Conservation (phyloP, 164 flowering plant genomes). For the Nymphaea colorata region DNA sequence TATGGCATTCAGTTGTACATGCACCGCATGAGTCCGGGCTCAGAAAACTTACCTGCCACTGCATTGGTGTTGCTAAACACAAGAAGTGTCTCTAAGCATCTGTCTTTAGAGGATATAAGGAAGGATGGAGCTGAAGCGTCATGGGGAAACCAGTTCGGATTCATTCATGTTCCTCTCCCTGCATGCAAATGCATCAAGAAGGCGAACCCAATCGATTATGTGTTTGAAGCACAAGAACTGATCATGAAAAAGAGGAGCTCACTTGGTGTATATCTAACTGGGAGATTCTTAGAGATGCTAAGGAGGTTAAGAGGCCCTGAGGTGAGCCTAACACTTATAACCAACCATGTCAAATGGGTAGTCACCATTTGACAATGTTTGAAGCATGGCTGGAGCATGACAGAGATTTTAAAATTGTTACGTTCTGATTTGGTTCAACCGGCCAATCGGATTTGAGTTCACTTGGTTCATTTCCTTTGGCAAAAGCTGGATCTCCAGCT, state of each 20-base stretch:
- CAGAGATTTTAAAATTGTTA: no score
- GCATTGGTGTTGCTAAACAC: constrained; percentile 54
- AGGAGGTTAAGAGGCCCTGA: constrained; percentile 32
- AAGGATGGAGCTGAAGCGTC: constrained; percentile 12
- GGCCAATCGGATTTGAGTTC: no score
- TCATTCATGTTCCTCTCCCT: constrained; percentile 16
- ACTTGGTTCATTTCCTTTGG: no score
- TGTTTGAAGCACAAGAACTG: constrained; percentile 15
- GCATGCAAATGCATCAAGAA: neutral
- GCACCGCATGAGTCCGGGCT: constrained; percentile 12
- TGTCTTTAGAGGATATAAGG: constrained; percentile 34
- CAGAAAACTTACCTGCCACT: constrained; percentile 16
- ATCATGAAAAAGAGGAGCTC: constrained; percentile 29
- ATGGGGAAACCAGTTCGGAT: constrained; percentile 37
- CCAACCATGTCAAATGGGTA: no score
- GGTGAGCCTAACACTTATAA: constrained; percentile 12
- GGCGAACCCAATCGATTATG: constrained; percentile 24
- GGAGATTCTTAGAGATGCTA: constrained; percentile 20
- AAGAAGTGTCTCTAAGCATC: constrained; percentile 24
- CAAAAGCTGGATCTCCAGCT: no score
- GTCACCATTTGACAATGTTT: no score
- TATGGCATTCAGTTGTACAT: constrained; percentile 44
- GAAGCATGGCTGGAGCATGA: no score
- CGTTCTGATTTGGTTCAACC: no score
- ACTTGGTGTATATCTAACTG: constrained; percentile 27